Evolutionary conservation across 2,329 filamentous ascomycete species (phyloP).

Genomic region (Fusarium ambrosium): DNA sequence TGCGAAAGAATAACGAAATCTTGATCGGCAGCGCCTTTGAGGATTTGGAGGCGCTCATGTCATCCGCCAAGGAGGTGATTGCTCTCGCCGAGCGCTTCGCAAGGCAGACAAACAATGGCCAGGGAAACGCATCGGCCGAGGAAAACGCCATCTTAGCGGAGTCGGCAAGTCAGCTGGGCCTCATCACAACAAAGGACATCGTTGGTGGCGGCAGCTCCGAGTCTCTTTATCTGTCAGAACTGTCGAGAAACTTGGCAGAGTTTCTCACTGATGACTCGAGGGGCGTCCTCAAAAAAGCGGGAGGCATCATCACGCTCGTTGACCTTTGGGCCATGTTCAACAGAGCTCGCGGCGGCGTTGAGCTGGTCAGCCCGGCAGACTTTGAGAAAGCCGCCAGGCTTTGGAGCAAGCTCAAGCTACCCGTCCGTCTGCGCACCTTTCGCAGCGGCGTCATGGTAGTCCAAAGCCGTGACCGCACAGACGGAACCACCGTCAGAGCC

Average conservation of each 20-base stretch:
- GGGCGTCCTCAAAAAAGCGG: slow-evolving; percentile 82
- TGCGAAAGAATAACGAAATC: slow-evolving; percentile 91
- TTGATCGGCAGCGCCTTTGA: slow-evolving; percentile 96
- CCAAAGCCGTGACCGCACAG: slow-evolving; percentile 87
- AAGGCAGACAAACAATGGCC: slow-evolving; percentile 72
- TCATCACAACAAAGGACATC: slow-evolving; percentile 96
- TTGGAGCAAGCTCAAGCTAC: slow-evolving; percentile 90
- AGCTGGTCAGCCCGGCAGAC: slow-evolving; percentile 91
- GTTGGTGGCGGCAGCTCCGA: slow-evolving; percentile 82
- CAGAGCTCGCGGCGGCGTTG: slow-evolving; percentile 89
- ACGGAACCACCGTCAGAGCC: slow-evolving; percentile 87
- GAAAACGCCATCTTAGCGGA: slow-evolving; percentile 82
- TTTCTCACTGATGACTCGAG: slow-evolving; percentile 88
- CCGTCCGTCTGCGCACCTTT: slow-evolving; percentile 88
- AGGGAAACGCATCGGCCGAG: slow-evolving; percentile 74
- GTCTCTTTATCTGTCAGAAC: slow-evolving; percentile 88
- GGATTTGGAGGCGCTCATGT: slow-evolving; percentile 96
- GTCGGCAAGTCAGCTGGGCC: slow-evolving; percentile 82
- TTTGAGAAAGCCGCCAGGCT: slow-evolving; percentile 90
- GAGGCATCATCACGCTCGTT: slow-evolving; percentile 89
- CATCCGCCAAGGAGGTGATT: slow-evolving; percentile 95
- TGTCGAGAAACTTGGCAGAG: slow-evolving; percentile 87
- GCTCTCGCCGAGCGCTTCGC: slow-evolving; percentile 92
- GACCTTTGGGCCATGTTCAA: slow-evolving; percentile 98
- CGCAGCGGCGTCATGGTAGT: slow-evolving; percentile 96